Conservation (phyloP, 192 early-diverging fungal species). For the Dissophora ornata region DNA sequence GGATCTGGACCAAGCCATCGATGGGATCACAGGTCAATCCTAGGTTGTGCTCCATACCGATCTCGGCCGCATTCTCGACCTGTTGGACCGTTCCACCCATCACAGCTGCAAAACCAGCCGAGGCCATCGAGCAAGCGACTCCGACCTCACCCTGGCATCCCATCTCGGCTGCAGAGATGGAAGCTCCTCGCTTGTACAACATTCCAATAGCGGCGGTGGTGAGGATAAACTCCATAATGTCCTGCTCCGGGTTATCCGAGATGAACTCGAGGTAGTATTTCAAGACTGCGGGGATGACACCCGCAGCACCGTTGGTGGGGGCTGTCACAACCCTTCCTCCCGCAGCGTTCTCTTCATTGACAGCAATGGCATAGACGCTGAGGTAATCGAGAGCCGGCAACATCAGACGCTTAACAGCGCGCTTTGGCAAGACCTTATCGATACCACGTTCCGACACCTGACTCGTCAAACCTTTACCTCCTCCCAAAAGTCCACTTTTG, state of each 20-base stretch:
- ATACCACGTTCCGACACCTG: slow-evolving; percentile 33
- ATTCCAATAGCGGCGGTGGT: slow-evolving; percentile 96
- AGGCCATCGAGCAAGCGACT: slow-evolving; percentile 97
- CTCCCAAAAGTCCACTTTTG: slow-evolving; percentile 4
- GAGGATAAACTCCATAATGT: slow-evolving; percentile 92
- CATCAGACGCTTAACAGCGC: slow-evolving; percentile 63
- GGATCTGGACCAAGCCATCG: slow-evolving; percentile 93
- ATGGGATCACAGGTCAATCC: slow-evolving; percentile 91
- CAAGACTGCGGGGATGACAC: slow-evolving; percentile 92
- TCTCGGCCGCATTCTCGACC: slow-evolving; percentile 97
- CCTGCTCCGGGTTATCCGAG: slow-evolving; percentile 83
- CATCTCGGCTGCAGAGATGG: slow-evolving; percentile 95
- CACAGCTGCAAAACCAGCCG: slow-evolving; percentile 94
- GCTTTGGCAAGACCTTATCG: slow-evolving; percentile 57
- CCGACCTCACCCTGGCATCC: slow-evolving; percentile 99
- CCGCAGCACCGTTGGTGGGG: slow-evolving; percentile 96
- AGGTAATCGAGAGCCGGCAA: slow-evolving; percentile 92
- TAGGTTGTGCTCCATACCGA: slow-evolving; percentile 93
- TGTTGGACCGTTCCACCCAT: slow-evolving; percentile 92
- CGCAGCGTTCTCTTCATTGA: slow-evolving; percentile 92
- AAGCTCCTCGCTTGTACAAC: slow-evolving; percentile 95
- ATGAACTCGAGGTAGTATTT: slow-evolving; percentile 98
- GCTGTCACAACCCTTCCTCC: slow-evolving; percentile 91
- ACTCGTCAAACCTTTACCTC: slow-evolving; percentile 9
- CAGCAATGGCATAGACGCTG: slow-evolving; percentile 93